These are phyloP conservation scores for Pseudogymnoascus verrucosus DNA, from an alignment of 2,329 filamentous ascomycete species.

Conservation along the genomic window DNA sequence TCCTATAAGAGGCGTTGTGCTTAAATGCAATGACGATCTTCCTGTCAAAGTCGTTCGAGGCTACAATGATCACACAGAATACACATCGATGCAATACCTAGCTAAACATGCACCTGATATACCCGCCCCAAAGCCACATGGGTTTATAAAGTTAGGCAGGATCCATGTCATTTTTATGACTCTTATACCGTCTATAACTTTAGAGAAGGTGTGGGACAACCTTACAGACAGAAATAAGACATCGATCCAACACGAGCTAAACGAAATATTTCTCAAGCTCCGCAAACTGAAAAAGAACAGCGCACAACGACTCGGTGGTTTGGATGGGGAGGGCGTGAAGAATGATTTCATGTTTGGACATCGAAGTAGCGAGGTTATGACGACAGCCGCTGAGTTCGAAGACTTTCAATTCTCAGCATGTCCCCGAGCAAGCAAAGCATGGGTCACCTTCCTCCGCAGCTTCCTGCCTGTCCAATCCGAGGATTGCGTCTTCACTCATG, in stretches of 20 bases:
- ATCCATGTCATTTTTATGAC: slow-evolving; percentile 13
- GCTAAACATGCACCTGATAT: slow-evolving; percentile 11
- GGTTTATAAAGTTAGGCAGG: slow-evolving; percentile 12
- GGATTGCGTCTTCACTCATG: slow-evolving; percentile 15
- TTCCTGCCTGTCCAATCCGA: slow-evolving; percentile 10
- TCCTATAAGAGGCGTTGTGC: slow-evolving; percentile 10
- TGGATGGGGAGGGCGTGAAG: slow-evolving; percentile 12
- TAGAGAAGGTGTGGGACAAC: slow-evolving; percentile 11
- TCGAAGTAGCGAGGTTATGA: slow-evolving; percentile 12
- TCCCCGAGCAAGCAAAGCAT: slow-evolving; percentile 5
- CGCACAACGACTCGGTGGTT: slow-evolving; percentile 2
- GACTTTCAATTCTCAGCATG: slow-evolving; percentile 15
- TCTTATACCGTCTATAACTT: slow-evolving; percentile 11
- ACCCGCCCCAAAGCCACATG: slow-evolving; percentile 14
- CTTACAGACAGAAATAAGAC: slow-evolving; percentile 13
- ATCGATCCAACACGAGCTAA: slow-evolving; percentile 10
- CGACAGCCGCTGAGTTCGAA: slow-evolving; percentile 12
- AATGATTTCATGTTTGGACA: slow-evolving; percentile 9
- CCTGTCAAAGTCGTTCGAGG: slow-evolving; percentile 12
- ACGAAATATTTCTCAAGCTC: slow-evolving; percentile 12
- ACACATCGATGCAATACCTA: slow-evolving; percentile 14
- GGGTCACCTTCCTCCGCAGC: slow-evolving; percentile 13
- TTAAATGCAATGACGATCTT: slow-evolving; percentile 13
- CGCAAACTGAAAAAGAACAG: slow-evolving; percentile 3
- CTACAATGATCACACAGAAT: slow-evolving; percentile 14